These are phyloP conservation scores for Floccularia luteovirens DNA, from an alignment of 768 basidiomycete species.

Conservation along the genomic window DNA sequence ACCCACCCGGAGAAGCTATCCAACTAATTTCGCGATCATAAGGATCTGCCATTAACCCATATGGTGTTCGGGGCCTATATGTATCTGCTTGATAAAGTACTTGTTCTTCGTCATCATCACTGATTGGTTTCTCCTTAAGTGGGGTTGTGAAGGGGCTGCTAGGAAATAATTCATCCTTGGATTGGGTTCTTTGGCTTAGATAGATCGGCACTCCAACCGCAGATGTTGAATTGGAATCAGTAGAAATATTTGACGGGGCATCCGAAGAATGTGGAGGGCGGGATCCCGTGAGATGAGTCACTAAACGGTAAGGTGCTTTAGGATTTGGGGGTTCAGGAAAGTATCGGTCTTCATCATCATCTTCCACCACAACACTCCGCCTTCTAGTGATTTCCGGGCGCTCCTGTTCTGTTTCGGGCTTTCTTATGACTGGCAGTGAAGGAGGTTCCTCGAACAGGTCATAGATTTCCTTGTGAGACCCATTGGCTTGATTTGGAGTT, in stretches of 20 bases:
- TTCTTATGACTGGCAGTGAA: conserved; percentile 8
- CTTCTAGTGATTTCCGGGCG: conserved; percentile 36
- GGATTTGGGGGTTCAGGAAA: conserved; percentile 28
- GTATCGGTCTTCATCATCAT: conserved; percentile 27
- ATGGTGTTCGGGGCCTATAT: conserved; percentile 39
- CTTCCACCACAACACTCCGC: conserved; percentile 63
- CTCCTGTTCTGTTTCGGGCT: conserved; percentile 21
- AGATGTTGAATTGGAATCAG: conserved; percentile 32
- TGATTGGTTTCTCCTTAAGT: conserved; percentile 49
- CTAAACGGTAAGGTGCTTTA: conserved; percentile 34
- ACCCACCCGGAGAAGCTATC: conserved; percentile 65
- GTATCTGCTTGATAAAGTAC: conserved; percentile 58
- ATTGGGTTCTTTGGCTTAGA: conserved; percentile 35
- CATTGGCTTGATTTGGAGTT: conserved; percentile 32
- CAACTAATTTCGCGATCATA: conserved; percentile 65
- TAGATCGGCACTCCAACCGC: conserved; percentile 44
- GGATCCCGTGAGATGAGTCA: conserved; percentile 17
- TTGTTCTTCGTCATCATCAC: conserved; percentile 65
- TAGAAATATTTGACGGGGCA: conserved; percentile 38
- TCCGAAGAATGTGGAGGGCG: conserved; percentile 46
- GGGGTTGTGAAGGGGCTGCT: conserved; percentile 71
- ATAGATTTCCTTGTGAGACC: conserved; percentile 20
- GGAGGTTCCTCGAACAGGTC: conserved; percentile 18
- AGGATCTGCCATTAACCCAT: conserved; percentile 24
- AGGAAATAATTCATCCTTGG: conserved; percentile 56